Base-by-base conservation (phyloP, 805 yeast species). In the Citeromyces nyonsensis region DNA sequence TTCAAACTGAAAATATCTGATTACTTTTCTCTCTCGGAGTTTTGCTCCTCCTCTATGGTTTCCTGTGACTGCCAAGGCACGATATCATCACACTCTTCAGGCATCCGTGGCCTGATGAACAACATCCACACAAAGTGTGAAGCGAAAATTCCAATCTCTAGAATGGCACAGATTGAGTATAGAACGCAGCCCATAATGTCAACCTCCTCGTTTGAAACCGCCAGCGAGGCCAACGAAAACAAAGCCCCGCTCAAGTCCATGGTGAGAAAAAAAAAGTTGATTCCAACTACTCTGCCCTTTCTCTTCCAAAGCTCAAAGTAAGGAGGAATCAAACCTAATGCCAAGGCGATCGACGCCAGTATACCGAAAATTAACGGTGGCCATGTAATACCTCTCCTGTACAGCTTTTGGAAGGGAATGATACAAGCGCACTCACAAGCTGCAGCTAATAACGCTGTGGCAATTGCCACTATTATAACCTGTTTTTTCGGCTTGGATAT, bases 251-350 rank as follows among this genome's bases (percentile, higher is more conserved):
- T 39, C 4, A 81, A 69, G 49, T 88, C 96, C 56, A 86, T 55
- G 4, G 63, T 44, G 36, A 88, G 59, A 40, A 88, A 88, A 3
- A 79, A 41, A 45, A 88, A 85, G 48, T 85, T 85, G 45, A 88
- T 78, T 0, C 97, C 97, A 3, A 85, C 73, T 3, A 88, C 96
- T 25, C 79, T 57, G 2, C 96, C 96, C 33, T 69, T 52, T 40
- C 95, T 63, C 45, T 83, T 81, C 24, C 73, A 66, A 15, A 88
- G 56, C 49, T 88, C 96, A 42, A 72, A 73, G 49, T 86, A 88
- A 4, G 96, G 95, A 0, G 96, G 96, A 0, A 88, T 40, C 25
- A 88, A 60, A 0, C 97, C 97, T 3, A 66, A 47, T 0, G 80
- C 91, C 6, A 88, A 56, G 12, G 82, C 48, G 0, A 86, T 59